Evolutionary conservation across 2,329 filamentous ascomycete genomes (phyloP).

Genomic region (Colletotrichum incanum): DNA sequence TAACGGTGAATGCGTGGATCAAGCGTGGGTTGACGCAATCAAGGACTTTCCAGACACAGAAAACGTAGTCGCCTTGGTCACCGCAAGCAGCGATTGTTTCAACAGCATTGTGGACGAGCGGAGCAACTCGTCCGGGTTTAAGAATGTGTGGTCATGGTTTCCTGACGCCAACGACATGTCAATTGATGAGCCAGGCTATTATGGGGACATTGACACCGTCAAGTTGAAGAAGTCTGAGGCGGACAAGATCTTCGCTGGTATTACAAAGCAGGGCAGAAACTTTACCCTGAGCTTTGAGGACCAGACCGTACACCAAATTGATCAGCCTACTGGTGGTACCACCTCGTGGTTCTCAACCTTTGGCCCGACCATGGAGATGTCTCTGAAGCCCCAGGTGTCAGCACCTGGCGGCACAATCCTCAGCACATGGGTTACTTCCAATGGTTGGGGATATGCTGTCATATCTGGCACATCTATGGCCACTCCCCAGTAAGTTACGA

Average conservation of each 20-base stretch:
- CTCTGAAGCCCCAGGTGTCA: conserved; percentile 31
- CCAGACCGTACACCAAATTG: conserved; percentile 26
- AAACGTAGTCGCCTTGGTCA: conserved; percentile 12
- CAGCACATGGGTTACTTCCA: conserved; percentile 36
- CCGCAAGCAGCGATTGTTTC: conserved; percentile 18
- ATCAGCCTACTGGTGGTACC: conserved; percentile 30
- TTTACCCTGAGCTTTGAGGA: conserved; percentile 31
- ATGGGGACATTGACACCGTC: conserved; percentile 24
- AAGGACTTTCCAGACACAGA: conserved; percentile 21
- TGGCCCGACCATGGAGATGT: conserved; percentile 40
- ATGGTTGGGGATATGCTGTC: conserved; percentile 36
- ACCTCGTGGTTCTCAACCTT: conserved; percentile 30
- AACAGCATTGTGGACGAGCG: conserved; percentile 10
- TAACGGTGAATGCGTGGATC: conserved; percentile 18
- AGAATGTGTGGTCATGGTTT: conserved; percentile 32
- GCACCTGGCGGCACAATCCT: conserved; percentile 36
- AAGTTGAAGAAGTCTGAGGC: conserved; percentile 30
- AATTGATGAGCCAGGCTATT: conserved; percentile 18
- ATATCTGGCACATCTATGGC: conserved; percentile 40
- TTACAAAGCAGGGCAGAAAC: conserved; percentile 28
- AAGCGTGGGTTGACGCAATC: conserved; percentile 30
- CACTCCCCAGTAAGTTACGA: conserved; percentile 27
- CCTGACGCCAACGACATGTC: conserved; percentile 21
- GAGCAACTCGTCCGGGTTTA: conserved; percentile 21
- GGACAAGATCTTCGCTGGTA: conserved; percentile 25